Conservation (phyloP, 257 asterid species). For the Gardenia jasminoides region DNA sequence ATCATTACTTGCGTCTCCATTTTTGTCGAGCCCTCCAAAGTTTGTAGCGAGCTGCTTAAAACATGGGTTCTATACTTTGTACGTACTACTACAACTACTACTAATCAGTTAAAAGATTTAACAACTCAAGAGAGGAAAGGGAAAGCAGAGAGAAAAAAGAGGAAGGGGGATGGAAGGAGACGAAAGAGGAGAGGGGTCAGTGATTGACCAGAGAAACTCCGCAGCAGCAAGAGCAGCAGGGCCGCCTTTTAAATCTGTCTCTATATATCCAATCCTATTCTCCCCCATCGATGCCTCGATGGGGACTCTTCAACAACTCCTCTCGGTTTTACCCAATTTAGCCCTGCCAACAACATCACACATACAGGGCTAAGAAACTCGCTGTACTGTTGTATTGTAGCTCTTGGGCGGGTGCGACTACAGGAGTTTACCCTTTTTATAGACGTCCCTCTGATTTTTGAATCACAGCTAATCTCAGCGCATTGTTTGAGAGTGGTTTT, state of each 20-base stretch:
- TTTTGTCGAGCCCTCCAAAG: neutral
- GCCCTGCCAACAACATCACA: conserved; percentile 1
- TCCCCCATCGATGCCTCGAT: conserved; percentile 32
- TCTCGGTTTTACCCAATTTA: neutral
- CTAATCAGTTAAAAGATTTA: no score
- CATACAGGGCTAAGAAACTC: no score
- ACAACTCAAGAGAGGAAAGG: neutral
- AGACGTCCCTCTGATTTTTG: no score
- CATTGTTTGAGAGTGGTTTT: no score
- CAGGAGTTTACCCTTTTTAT: no score
- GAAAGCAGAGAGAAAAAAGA: conserved; percentile 25
- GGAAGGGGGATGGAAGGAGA: conserved; percentile 15
- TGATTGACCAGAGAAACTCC: conserved; percentile 13
- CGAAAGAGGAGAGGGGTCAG: neutral
- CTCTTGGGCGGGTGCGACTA: no score
- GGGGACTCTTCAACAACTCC: conserved; percentile 32
- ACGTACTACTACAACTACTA: no score
- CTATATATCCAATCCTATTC: conserved; percentile 3
- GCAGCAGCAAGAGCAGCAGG: conserved; percentile 5
- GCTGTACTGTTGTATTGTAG: no score
- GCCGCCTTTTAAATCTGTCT: conserved; percentile 34
- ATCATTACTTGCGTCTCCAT: conserved; percentile 44
- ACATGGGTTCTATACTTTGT: conserved; percentile 4
- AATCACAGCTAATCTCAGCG: no score
- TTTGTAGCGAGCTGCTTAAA: neutral